Percentiles rank a stretch among this genome's conserved stretches.
Conservation (phyloP, 345 rosid genomes). For the Reutealis trisperma region DNA sequence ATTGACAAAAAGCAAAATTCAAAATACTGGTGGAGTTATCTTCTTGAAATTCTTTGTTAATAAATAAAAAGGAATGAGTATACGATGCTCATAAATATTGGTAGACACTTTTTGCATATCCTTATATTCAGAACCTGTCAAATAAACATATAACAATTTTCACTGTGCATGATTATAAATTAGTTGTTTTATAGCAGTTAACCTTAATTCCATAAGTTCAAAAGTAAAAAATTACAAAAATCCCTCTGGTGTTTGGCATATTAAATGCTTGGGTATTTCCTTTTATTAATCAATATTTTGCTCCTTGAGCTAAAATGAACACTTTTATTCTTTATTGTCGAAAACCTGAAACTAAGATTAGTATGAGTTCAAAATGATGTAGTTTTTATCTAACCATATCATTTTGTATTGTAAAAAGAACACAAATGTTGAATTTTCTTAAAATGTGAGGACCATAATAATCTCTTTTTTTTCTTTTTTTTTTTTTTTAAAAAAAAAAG, state of each 20-base stretch:
- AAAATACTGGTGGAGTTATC: background rate
- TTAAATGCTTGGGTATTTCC: background rate
- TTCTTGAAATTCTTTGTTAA: background rate
- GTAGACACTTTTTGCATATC: background rate
- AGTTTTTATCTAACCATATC: background rate
- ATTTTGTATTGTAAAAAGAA: background rate
- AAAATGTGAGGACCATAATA: background rate
- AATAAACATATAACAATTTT: background rate
- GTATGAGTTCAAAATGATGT: background rate
- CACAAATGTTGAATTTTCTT: too few species aligned
- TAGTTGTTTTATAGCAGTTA: background rate
- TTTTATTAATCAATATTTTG: too few species aligned
- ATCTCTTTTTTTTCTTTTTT: too few species aligned
- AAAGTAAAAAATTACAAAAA: too few species aligned
- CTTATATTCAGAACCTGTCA: too few species aligned
- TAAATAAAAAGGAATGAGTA: too few species aligned
- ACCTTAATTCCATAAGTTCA: background rate
- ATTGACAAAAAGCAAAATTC: background rate
- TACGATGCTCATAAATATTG: background rate
- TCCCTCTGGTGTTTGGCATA: background rate
- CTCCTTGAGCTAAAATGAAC: background rate
- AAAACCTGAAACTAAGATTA: background rate
- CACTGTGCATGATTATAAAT: background rate
- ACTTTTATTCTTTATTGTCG: background rate
- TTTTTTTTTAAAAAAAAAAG: too few species aligned